phyloP scores from a whole-genome alignment of 768 basidiomycete species.

The Leccinum rimulosum region DNA sequence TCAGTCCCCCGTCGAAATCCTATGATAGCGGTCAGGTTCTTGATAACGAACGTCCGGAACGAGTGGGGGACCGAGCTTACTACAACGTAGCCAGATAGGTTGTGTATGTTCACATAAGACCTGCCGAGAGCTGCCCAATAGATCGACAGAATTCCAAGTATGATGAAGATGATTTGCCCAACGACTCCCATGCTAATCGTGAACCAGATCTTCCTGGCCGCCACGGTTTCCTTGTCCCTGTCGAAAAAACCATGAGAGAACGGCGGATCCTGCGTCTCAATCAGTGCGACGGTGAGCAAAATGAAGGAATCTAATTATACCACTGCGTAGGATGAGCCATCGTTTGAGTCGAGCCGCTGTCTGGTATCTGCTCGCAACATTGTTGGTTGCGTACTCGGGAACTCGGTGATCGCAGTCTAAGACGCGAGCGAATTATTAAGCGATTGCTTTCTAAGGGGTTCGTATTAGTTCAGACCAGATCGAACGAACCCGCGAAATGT shows the following conservation, averaged over 20 bases:
- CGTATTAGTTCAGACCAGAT: neutral
- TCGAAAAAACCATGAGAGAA: conserved; percentile 33
- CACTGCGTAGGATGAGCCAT: conserved; percentile 2
- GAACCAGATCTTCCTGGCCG: conserved; percentile 40
- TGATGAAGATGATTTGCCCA: conserved; percentile 38
- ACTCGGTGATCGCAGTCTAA: neutral
- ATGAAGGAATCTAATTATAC: conserved; percentile 6
- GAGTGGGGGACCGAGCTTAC: conserved; percentile 32
- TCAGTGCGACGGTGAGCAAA: conserved; percentile 6
- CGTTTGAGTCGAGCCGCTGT: conserved; percentile 2
- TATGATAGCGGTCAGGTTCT: conserved; percentile 16
- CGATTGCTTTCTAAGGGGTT: conserved; percentile 1
- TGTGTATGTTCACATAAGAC: conserved; percentile 34
- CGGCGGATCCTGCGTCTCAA: conserved; percentile 18
- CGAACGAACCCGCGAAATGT: neutral
- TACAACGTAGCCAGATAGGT: conserved; percentile 56
- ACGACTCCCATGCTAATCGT: conserved; percentile 38
- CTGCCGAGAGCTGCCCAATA: conserved; percentile 61
- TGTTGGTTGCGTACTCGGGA: neutral
- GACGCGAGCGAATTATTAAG: conserved; percentile 19
- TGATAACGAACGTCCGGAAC: neutral
- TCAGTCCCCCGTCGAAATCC: conserved; percentile 59
- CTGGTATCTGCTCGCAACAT: conserved; percentile 2
- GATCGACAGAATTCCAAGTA: conserved; percentile 52
- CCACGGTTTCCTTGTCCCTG: conserved; percentile 25